Evolutionary conservation across 768 basidiomycete species (phyloP).

Genomic region (Hemileccinum rubropunctum): DNA sequence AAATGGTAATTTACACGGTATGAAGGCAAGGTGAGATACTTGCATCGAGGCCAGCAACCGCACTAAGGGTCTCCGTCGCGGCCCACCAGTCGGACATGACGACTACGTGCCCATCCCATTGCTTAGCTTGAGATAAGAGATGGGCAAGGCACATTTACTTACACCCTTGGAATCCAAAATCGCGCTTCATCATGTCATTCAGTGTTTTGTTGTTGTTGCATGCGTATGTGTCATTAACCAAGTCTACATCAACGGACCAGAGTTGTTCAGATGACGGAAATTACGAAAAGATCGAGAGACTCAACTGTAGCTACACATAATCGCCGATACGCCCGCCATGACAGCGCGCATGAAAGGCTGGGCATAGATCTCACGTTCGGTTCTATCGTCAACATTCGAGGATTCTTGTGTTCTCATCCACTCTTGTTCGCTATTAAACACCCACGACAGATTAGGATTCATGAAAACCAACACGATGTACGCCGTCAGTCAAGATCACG

Average conservation of each 20-base stretch:
- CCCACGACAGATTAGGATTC: no score
- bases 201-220: slow-evolving; percentile 61
- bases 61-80: slow-evolving; percentile 41
- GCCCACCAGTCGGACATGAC: slow-evolving; percentile 64
- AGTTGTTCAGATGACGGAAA: no score
- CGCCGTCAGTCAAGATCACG: slow-evolving; percentile 18
- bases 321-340: slow-evolving; percentile 60
- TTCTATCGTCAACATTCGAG: slow-evolving; percentile 41
- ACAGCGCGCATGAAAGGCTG: slow-evolving; percentile 58
- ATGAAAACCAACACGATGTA: no score
- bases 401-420: slow-evolving; percentile 31
- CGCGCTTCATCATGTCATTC: slow-evolving; percentile 60
- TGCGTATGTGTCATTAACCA: slow-evolving; percentile 58
- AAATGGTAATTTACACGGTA: slow-evolving; percentile 26
- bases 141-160: slow-evolving; percentile 2
- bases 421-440: slow-evolving; percentile 35
- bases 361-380: slow-evolving; percentile 55
- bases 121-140: not conserved
- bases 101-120: slow-evolving; percentile 27
- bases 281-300: not conserved
- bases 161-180: slow-evolving; percentile 69
- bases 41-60: no score
- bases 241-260: slow-evolving; percentile 32
- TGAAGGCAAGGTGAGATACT: no score
- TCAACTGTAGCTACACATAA: slow-evolving; percentile 64